Percentiles rank a stretch among this genome's conserved stretches.
phyloP scores from a whole-genome alignment of 2,329 filamentous ascomycete genomes.

The Harringtonia lauricola region DNA sequence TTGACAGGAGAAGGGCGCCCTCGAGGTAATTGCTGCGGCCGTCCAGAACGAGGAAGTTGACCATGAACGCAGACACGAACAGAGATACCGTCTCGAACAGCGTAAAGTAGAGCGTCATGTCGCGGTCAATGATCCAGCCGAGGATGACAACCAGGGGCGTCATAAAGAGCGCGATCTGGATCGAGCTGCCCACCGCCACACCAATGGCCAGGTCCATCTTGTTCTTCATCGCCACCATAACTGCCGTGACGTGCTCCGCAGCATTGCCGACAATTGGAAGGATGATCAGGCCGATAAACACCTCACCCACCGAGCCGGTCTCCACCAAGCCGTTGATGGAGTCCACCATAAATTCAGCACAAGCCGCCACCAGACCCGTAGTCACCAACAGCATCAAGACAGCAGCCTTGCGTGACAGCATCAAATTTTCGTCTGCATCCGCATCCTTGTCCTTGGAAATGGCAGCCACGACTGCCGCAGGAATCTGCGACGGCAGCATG shows the following conservation, averaged over 20 bases:
- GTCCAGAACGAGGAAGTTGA: conserved; percentile 79
- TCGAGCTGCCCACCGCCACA: conserved; percentile 59
- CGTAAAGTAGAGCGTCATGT: conserved; percentile 78
- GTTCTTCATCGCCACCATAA: conserved; percentile 61
- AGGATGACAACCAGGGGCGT: conserved; percentile 60
- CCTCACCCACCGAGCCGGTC: conserved; percentile 46
- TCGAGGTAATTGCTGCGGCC: conserved; percentile 82
- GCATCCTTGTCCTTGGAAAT: conserved; percentile 13
- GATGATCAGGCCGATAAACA: conserved; percentile 62
- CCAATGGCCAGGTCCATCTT: conserved; percentile 68
- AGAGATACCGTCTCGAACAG: conserved; percentile 81
- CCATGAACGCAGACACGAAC: conserved; percentile 74
- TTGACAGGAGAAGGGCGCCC: conserved; percentile 56
- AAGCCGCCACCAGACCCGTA: conserved; percentile 55
- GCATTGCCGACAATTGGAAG: conserved; percentile 65
- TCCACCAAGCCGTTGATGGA: conserved; percentile 54
- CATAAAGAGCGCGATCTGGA: conserved; percentile 62
- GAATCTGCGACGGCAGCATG: conserved; percentile 36
- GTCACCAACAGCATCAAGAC: conserved; percentile 51
- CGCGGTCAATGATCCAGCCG: conserved; percentile 56
- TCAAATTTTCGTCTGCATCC: conserved; percentile 18
- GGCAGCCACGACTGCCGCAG: conserved; percentile 23
- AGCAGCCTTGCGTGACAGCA: conserved; percentile 44
- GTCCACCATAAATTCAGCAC: conserved; percentile 60
- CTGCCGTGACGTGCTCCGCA: conserved; percentile 61